Base-by-base conservation (phyloP, 805 yeast genomes). In the Cyberlindnera galapagoensis region DNA sequence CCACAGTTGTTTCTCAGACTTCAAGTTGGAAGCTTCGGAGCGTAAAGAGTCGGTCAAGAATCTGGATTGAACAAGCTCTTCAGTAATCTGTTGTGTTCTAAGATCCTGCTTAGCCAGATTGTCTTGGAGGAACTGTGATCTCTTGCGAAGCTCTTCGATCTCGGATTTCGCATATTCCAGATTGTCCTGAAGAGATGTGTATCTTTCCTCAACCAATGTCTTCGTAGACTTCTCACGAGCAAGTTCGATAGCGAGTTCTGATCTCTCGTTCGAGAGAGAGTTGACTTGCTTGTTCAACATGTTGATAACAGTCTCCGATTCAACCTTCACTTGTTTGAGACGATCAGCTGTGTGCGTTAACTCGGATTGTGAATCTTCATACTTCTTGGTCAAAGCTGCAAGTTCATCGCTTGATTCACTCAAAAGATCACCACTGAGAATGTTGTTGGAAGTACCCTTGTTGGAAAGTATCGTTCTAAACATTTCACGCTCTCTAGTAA, bases 401-500 rank as follows among this genome's bases (percentile, higher is more conserved):
- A 35, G 12, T 15, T 42, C 39, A 4, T 38, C 39, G 26, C 22
- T 28, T 15, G 20, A 7, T 7, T 13, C 23, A 11, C 13, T 21
- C 4, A 44, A 27, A 7, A 43, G 15, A 4, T 43, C 50, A 28
- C 41, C 43, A n/a, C 43, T 31, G 19, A 47, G 30, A 12, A 45
- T 37, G 23, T 37, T 41, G 21, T 40, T 28, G 9, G 27, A 17
- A 11, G 34, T 10, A 9, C 38, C 35, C 51, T 51, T 33, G 46
- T 46, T 46, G 4, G 49, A 32, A 4, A 44, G 18, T 29, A 55
- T 33, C 1, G 52, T 37, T 49, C 76, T 67, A 45, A 78, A 67
- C 60, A 76, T 72, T 44, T 87, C 94, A 34, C 87, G 70, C 52
- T 84, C 94, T 39, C 75, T 69, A 4, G 67, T 59, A 3, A 74